Conservation (phyloP, 1,139 yeast genomes). For the Kazachstania sp. region DNA sequence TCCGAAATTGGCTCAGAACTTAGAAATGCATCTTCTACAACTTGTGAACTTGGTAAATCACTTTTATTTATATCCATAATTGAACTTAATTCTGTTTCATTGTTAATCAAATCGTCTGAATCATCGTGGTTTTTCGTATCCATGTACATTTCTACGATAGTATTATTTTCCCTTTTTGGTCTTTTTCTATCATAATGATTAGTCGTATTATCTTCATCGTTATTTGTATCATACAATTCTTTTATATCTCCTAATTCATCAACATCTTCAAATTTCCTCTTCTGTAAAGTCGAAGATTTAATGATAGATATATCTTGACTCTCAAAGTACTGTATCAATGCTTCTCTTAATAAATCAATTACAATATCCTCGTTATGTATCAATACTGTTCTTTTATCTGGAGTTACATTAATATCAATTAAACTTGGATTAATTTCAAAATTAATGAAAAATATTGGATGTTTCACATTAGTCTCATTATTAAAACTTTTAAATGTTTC, state of each 20-base stretch:
- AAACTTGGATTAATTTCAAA: constrained; percentile 43
- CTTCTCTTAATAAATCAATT: constrained; percentile 42
- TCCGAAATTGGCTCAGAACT: not conserved
- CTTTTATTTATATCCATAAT: constrained; percentile 2
- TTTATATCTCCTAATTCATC: no score
- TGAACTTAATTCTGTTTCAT: not conserved
- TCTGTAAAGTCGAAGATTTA: constrained; percentile 2
- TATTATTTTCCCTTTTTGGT: not conserved
- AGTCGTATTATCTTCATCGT: not conserved
- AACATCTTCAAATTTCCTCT: not conserved
- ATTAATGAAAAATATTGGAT: constrained; percentile 64
- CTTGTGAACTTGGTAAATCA: constrained; percentile 3
- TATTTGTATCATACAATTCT: not conserved
- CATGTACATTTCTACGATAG: no score
- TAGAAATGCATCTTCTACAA: constrained; percentile 1
- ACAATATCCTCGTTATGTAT: constrained; percentile 57
- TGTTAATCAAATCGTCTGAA: not conserved
- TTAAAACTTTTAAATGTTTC: constrained; percentile 69
- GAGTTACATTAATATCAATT: constrained; percentile 80
- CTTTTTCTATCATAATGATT: not conserved
- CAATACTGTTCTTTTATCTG: constrained; percentile 72
- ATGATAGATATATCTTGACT: constrained; percentile 34
- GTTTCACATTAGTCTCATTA: constrained; percentile 42
- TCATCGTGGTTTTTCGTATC: not conserved
- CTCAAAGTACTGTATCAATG: constrained; percentile 38